These are phyloP conservation scores for Pisolithus orientalis DNA, from an alignment of 768 basidiomycete species.

Conservation along the genomic window DNA sequence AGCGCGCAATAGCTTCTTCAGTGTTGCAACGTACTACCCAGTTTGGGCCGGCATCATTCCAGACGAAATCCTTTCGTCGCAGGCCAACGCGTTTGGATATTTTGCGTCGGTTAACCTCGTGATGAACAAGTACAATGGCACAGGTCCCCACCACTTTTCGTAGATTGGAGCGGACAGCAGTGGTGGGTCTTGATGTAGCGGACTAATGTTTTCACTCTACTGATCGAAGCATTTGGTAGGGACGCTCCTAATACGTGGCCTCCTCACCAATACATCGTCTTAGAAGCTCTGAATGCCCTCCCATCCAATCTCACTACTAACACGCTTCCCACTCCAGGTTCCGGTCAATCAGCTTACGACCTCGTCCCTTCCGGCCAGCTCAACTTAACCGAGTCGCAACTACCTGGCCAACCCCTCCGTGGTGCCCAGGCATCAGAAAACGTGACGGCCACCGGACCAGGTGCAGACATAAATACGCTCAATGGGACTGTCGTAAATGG, in stretches of 20 bases:
- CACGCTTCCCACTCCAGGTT: slow-evolving; percentile 43
- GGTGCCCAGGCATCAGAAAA: slow-evolving; percentile 31
- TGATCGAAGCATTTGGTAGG: slow-evolving; percentile 31
- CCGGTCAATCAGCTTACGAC: slow-evolving; percentile 53
- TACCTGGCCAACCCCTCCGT: slow-evolving; percentile 62
- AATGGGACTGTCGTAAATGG: slow-evolving; percentile 60
- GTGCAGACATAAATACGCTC: slow-evolving; percentile 54
- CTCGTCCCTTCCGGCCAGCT: slow-evolving; percentile 79
- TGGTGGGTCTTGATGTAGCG: slow-evolving; percentile 43
- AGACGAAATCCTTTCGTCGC: slow-evolving; percentile 50
- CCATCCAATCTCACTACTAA: slow-evolving; percentile 64
- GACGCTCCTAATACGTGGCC: slow-evolving; percentile 90
- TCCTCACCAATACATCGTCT: slow-evolving; percentile 74
- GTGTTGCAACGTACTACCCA: slow-evolving; percentile 77
- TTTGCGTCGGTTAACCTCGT: slow-evolving; percentile 76
- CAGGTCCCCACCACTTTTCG: slow-evolving; percentile 71
- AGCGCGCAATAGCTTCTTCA: slow-evolving; percentile 58
- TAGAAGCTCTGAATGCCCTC: slow-evolving; percentile 70
- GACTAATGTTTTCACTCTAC: neutral
- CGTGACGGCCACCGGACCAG: slow-evolving; percentile 44
- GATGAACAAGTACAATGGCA: slow-evolving; percentile 82
- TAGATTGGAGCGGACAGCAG: slow-evolving; percentile 67
- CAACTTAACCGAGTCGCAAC: slow-evolving; percentile 58
- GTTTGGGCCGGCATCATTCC: slow-evolving; percentile 87
- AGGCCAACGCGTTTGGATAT: slow-evolving; percentile 57